These are phyloP conservation scores for Metschnikowia dekortorum DNA, from an alignment of 805 yeast species.

Conservation along the genomic window DNA sequence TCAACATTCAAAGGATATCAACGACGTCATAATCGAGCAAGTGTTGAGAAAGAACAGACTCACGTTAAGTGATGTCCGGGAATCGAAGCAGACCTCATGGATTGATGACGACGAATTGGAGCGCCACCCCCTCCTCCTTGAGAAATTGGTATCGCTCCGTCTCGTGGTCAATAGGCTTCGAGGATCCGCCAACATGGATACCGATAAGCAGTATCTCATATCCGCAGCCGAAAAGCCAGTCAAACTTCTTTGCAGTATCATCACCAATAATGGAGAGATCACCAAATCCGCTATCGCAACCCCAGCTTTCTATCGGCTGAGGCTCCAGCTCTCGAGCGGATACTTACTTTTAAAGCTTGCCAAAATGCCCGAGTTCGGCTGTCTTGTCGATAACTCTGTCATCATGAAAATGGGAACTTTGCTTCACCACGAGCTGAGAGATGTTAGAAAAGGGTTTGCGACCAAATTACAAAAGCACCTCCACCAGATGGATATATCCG, in stretches of 20 bases:
- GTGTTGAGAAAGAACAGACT: slow-evolving; percentile 52
- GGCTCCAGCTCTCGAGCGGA: slow-evolving; percentile 67
- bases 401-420: slow-evolving; percentile 52
- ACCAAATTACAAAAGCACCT: slow-evolving; percentile 47
- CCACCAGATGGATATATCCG: slow-evolving; percentile 52
- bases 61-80: slow-evolving; percentile 21
- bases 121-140: slow-evolving; percentile 28
- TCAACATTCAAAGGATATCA: slow-evolving; percentile 52
- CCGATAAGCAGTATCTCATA: slow-evolving; percentile 4
- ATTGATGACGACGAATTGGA: slow-evolving; percentile 39
- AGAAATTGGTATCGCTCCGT: slow-evolving; percentile 51
- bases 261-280: slow-evolving; percentile 77
- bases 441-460: slow-evolving; percentile 53
- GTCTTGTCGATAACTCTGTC: slow-evolving; percentile 48
- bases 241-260: slow-evolving; percentile 59
- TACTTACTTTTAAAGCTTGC: slow-evolving; percentile 60
- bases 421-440: slow-evolving; percentile 60
- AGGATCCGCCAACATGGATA: slow-evolving; percentile 31
- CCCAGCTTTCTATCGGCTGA: slow-evolving; percentile 56
- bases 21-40: slow-evolving; percentile 55
- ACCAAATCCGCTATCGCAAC: slow-evolving; percentile 53
- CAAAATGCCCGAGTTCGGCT: slow-evolving; percentile 46
- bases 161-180: slow-evolving; percentile 58
- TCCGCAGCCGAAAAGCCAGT: slow-evolving; percentile 39
- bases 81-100: slow-evolving; percentile 37